These are phyloP conservation scores for Sporobolomyces roseus DNA, from an alignment of 768 basidiomycete genomes.

Conservation along the genomic window DNA sequence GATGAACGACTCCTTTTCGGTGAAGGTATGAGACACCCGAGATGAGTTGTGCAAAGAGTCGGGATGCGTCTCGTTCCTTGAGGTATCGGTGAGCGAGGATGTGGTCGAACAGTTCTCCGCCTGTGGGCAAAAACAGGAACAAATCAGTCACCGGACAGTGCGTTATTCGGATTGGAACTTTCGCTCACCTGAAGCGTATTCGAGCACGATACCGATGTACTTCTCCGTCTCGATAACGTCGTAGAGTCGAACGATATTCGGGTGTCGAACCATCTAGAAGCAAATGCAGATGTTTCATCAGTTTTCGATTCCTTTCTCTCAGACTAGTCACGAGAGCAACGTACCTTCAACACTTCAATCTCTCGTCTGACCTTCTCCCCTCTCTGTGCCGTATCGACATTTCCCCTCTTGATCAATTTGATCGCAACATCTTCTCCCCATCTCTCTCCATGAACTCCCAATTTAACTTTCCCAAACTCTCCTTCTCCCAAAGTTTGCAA, in stretches of 20 bases:
- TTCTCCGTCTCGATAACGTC: slow-evolving; percentile 99
- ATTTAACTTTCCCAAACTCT: slow-evolving; percentile 97
- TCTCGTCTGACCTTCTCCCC: slow-evolving; percentile 96
- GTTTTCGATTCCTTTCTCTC: background rate
- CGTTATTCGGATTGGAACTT: background rate
- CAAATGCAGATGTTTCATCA: background rate
- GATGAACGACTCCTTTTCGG: slow-evolving; percentile 97
- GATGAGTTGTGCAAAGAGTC: slow-evolving; percentile 94
- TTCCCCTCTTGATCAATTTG: slow-evolving; percentile 89
- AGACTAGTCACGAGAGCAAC: slow-evolving; percentile 28
- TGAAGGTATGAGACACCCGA: slow-evolving; percentile 99
- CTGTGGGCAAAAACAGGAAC: slow-evolving; percentile 35
- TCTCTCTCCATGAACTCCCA: slow-evolving; percentile 77
- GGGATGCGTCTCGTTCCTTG: slow-evolving; percentile 86
- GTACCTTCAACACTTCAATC: slow-evolving; percentile 90
- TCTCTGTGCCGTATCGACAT: slow-evolving; percentile 72
- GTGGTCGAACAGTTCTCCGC: slow-evolving; percentile 95
- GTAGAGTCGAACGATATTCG: slow-evolving; percentile 95
- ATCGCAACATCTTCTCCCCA: slow-evolving; percentile 99
- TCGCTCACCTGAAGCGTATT: slow-evolving; percentile 78
- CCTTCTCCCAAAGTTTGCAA: slow-evolving; percentile 96
- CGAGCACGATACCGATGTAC: slow-evolving; percentile 98
- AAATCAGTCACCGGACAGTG: background rate
- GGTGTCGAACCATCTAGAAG: slow-evolving; percentile 80
- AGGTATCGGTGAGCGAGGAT: slow-evolving; percentile 96